Conservation (phyloP, 306 rosid genomes). For the Prunus davidiana region DNA sequence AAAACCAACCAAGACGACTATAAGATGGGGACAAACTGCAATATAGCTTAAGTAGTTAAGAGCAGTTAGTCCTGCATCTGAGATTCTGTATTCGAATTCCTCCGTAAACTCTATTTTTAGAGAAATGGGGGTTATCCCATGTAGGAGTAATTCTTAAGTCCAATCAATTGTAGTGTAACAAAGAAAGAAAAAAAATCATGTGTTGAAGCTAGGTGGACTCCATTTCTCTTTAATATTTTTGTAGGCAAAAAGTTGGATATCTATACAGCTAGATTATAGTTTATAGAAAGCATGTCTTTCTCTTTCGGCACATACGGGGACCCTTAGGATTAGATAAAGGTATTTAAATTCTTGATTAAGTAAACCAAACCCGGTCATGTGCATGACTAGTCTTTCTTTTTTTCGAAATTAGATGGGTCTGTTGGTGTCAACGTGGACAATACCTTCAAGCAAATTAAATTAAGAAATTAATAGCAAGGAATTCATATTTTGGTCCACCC, state of each 20-base stretch:
- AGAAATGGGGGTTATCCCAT: too few species aligned
- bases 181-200: too few species aligned
- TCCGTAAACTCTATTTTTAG: too few species aligned
- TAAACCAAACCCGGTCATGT: not conserved
- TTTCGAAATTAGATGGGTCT: not conserved
- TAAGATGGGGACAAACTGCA: too few species aligned
- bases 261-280: not conserved
- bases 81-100: too few species aligned
- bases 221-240: too few species aligned
- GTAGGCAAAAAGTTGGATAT: not conserved
- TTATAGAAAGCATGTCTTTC: not conserved
- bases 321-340: not conserved
- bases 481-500: not conserved
- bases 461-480: not conserved
- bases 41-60: too few species aligned
- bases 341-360: not conserved
- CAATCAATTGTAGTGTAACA: too few species aligned
- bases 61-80: rapidly evolving
- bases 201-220: too few species aligned
- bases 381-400: too few species aligned
- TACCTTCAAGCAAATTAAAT: not conserved
- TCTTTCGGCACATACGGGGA: slow-evolving; percentile 4
- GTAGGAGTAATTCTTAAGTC: too few species aligned
- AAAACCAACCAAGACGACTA: too few species aligned
- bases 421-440: not conserved